Base-by-base conservation (phyloP, 345 rosid genomes). In the Brassica cretica region DNA sequence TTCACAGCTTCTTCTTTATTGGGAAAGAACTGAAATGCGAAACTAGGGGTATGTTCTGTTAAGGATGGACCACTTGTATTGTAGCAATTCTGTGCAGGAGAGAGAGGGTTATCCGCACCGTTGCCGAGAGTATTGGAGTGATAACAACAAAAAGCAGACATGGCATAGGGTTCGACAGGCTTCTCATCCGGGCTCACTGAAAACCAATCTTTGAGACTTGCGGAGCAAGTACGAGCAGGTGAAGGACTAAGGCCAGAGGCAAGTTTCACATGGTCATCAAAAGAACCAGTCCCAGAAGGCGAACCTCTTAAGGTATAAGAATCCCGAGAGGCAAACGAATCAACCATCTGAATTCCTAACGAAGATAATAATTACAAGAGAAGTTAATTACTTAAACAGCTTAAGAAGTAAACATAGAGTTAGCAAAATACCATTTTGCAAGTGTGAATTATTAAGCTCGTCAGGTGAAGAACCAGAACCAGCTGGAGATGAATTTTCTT, bases 161-260 rank as follows among this genome's bases (percentile, higher is more conserved):
- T 61, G 64, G 14, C 58, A 33, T 58, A 73, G 19, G 75, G 69
- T 68, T 84, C 83, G 3, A 61, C 46, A 29, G 41, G 77, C 35
- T 63, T 84, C 77, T 72, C 78, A 33, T 69, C 85, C 56, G 67
- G 83, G 56, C 73, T 44, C 59, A 61, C 53, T 0, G 78, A 62
- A 80, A 33, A 73, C 84, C 85, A 86, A 29, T 84, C 86, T 29
- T 81, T 82, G 5, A 77, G 78, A 82, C 86, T 82, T 46, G 85
- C 85, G 72, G 87, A 83, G 71, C 77, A 68, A 67, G 88, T 67
- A 21, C n/a, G 80, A 70, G 83, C 51, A 8, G 83, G 81, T 44
- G 84, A 85, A 81, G 71, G 69, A 70, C 76, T 79, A 29, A 74
- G 64, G 64, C 51, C 82, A 18, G 76, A 41, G 32, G 81, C 88